Evolutionary conservation across 768 basidiomycete genomes (phyloP), one percentile per base, ranked within the genome.

Genomic region (Psilocybe cyanescens): DNA sequence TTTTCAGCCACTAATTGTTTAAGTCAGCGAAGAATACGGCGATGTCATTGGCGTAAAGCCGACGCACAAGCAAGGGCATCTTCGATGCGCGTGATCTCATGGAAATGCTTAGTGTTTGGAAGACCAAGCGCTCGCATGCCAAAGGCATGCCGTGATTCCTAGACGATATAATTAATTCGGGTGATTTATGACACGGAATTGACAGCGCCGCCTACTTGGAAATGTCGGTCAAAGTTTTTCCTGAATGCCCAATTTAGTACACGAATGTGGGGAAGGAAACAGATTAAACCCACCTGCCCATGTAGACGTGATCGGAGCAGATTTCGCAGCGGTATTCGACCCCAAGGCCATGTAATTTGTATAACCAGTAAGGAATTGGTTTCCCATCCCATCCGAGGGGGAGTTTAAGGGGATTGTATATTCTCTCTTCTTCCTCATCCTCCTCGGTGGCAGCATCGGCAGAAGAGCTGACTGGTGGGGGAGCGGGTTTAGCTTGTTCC

Each of bases 331-430:
- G 86, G 74, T 98, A 99, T 74, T 97, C 94, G 30, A 97, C 95
- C n/a, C 97, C 97, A 39, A 99, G 82, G 8, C 97, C 97, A 71
- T 99, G 97, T 39, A 99, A 78, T 76, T 99, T 99, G 79, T 96
- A 99, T 57, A 99, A 68, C 96, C 96, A 98, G 72, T 97, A 98
- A 35, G 97, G 97, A 69, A 99, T 99, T 17, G 97, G 97, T 72
- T 99, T 99, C 33, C 97, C 96, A 70, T 99, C 97, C 95, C 95
- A 98, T 4, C 95, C 95, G 19, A 98, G 82, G 12, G 97, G 97
- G 45, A 99, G 79, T 77, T 99, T 99, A 53, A 99, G 85, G 49
- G 97, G 97, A 67, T 99, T 99, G 76, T 99, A 99, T 35, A 99
- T 95, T 67, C 94, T 87, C 69, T 95, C 97, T 69, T 99, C 95